Conservation (phyloP, 1,139 yeast species). For the Dujonia santamariae region DNA sequence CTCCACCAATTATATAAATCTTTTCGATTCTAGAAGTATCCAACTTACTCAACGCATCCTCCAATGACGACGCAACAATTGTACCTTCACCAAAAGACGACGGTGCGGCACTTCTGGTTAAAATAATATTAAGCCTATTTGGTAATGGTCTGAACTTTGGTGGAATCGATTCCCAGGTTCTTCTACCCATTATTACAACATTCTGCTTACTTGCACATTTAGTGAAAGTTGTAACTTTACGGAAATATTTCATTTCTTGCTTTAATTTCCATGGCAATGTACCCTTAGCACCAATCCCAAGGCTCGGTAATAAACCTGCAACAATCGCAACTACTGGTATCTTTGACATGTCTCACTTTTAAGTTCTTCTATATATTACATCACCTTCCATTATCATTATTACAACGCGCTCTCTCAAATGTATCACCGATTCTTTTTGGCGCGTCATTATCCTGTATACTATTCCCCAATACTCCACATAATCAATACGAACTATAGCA, state of each 20-base stretch:
- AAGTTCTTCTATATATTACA: too few species aligned
- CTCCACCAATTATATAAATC: conserved; percentile 89
- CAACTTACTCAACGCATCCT: conserved; percentile 33
- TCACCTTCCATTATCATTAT: too few species aligned
- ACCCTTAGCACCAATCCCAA: conserved; percentile 86
- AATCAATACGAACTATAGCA: too few species aligned
- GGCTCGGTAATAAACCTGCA: conserved; percentile 76
- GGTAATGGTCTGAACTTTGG: conserved; percentile 77
- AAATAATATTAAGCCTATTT: conserved; percentile 68
- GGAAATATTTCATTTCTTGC: conserved; percentile 83
- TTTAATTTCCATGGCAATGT: conserved; percentile 84
- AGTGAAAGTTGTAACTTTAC: conserved; percentile 59
- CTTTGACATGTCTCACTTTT: too few species aligned
- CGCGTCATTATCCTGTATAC: too few species aligned
- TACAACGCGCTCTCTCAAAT: too few species aligned
- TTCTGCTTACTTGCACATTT: conserved; percentile 37
- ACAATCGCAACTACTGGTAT: conserved; percentile 63
- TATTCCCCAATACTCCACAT: too few species aligned
- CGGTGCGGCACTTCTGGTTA: conserved; percentile 47
- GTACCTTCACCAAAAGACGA: conserved; percentile 19
- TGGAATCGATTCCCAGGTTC: conserved; percentile 96
- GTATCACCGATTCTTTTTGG: too few species aligned
- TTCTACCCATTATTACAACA: conserved; percentile 94
- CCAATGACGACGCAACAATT: conserved; percentile 44
- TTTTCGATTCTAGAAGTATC: conserved; percentile 37